Evolutionary conservation across 208 protist genomes (phyloP), one percentile per base, ranked within the genome.

Genomic region (Porcisia deanei): DNA sequence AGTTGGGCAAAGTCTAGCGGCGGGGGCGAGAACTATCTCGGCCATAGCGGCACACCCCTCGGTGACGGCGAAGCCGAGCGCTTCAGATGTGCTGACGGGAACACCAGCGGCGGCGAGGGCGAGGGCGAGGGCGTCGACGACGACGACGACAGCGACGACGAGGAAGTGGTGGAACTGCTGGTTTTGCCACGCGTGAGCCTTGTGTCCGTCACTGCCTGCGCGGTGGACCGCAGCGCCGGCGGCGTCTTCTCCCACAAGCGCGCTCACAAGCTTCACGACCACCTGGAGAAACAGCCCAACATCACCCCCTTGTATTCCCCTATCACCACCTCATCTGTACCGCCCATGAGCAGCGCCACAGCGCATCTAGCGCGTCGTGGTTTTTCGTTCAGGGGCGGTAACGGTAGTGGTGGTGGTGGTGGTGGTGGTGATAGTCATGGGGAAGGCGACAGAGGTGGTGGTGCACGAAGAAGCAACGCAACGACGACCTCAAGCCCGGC

Each of bases 171-270:
- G 39, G 75, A 81, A 65, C 64, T 84, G 71, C 53, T 84, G 41
- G 30, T 81, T 12, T 53, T 84, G 12, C 80, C 80, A 59, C 80
- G 80, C 12, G 76, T 84, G 41, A 64, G 72, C 18, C 71, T 84
- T n/a, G 70, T 81, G 61, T 55, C 67, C 14, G 66, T 84, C 57
- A 81, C 76, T 6, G 49, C 71, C 10, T 84, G 76, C 65, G 37
- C 80, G 37, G 80, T 84, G 54, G 52, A 65, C 54, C 80, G 80
- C 63, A 57, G 7, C 30, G 67, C 58, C 49, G 80, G 68, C 37
- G 75, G 80, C 41, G 80, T 84, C 41, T 81, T 84, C 49, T 37
- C 76, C 30, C 37, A 53, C 34, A 75, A 77, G 71, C 68, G 73
- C 71, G 77, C 77, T 16, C 77, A 69, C 47, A 81, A 81, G 57